Conservation (phyloP, 306 rosid genomes). For the Malus domestica region ASM211411v1 NC_041801.1:4174001-4174500, state of each 20-base stretch:
- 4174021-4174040: constrained; percentile 18
- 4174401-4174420: not conserved
- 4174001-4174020: constrained; percentile 9
- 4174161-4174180: not conserved
- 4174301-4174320: not conserved
- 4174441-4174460: not conserved
- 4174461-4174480: not conserved
- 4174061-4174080: not conserved
- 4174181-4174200: not conserved
- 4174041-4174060: not conserved
- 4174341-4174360: not conserved
- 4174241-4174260: not conserved
- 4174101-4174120: not conserved
- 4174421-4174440: not conserved
- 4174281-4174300: not conserved
- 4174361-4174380: not conserved
- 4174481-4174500: not conserved
- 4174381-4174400: not conserved
- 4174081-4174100: no score
- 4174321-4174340: not conserved
- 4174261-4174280: not conserved
- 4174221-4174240: not conserved
- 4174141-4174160: not conserved
- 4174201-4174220: not conserved
- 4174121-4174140: not conserved